Conservation (phyloP, 805 yeast genomes). For the Saccharomycopsis fibuligera region DNA sequence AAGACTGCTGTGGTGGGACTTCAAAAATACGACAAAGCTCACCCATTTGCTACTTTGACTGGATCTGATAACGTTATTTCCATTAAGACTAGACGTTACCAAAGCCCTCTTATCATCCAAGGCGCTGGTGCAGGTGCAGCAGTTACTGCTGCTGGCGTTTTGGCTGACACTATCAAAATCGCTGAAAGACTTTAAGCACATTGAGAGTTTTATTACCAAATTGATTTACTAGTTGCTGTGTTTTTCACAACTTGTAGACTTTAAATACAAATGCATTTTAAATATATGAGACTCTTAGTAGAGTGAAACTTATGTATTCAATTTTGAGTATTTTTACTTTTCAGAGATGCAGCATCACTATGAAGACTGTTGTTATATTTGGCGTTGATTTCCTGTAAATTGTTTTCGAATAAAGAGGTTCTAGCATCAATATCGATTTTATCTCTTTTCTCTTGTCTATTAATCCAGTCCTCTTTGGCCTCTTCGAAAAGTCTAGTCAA, state of each 20-base stretch:
- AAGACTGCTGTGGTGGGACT: conserved; percentile 78
- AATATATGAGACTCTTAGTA: neutral
- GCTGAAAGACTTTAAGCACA: conserved; percentile 61
- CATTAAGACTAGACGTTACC: conserved; percentile 84
- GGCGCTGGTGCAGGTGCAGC: conserved; percentile 95
- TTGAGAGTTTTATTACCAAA: too few relatives aligned
- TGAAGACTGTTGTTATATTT: neutral
- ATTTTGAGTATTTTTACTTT: neutral
- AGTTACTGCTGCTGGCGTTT: conserved; percentile 70
- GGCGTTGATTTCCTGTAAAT: too few relatives aligned
- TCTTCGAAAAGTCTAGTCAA: conserved; percentile 50
- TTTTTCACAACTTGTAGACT: too few relatives aligned
- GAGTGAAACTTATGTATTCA: neutral
- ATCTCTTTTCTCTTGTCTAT: too few relatives aligned
- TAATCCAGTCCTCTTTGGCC: conserved; percentile 49
- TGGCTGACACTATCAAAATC: conserved; percentile 87
- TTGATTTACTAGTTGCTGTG: too few relatives aligned
- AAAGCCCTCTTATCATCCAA: conserved; percentile 88
- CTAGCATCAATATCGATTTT: too few relatives aligned
- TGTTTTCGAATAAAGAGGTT: too few relatives aligned
- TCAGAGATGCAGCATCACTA: neutral
- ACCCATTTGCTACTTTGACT: conserved; percentile 91
- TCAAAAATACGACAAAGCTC: conserved; percentile 78
- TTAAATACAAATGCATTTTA: too few relatives aligned
- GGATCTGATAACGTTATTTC: conserved; percentile 96